Evolutionary conservation across 495 filamentous ascomycete genomes (phyloP), one percentile per base, ranked within the genome.

Genomic region (Amorphotheca resinae): DNA sequence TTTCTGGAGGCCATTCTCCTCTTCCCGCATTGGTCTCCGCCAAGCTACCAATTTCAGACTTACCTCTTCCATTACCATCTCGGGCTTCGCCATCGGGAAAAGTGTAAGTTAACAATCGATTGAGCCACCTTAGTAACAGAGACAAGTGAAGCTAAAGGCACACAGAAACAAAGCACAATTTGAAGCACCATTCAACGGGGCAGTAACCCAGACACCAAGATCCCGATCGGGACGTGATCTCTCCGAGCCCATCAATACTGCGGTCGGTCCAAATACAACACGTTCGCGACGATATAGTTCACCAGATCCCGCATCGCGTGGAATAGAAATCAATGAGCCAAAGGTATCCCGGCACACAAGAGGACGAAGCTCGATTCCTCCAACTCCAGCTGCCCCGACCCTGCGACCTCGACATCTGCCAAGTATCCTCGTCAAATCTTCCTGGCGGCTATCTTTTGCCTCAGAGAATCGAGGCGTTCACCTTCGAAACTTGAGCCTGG

Each of bases 381-480:
- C 42, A 16, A 48, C 46, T 9, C 49, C 52, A n/a, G 2, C 49
- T 0, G 38, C 52, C 8, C 52, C 52, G 5, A 11, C 45, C 0
- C n/a, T 58, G 9, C 2, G 32, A 15, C 45, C 55, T 30, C 16
- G 15, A 9, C 21, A 48, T 18, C 23, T 52, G 16, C 41, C 52
- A 37, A 58, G 51, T 40, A 48, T 52, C 14, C 6, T 25, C 16
- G 18, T n/a, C 4, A 45, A 44, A 39, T 51, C 55, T 17, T 52
- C 55, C 16, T 58, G 55, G 55, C 40, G 55, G 30, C 31, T 55
- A 23, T 58, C 55, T 4, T 58, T 58, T 40, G 15, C 40, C 22
- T 42, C 51, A 8, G 36, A 42, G 2, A 44, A 48, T 26, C 33
- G 52, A 15, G 46, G 46, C 7, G 48, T 48, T 16, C 33, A 41